These are phyloP conservation scores for Rhynchosporium graminicola DNA, from an alignment of 2,329 filamentous ascomycete genomes.

Conservation along the genomic window DNA sequence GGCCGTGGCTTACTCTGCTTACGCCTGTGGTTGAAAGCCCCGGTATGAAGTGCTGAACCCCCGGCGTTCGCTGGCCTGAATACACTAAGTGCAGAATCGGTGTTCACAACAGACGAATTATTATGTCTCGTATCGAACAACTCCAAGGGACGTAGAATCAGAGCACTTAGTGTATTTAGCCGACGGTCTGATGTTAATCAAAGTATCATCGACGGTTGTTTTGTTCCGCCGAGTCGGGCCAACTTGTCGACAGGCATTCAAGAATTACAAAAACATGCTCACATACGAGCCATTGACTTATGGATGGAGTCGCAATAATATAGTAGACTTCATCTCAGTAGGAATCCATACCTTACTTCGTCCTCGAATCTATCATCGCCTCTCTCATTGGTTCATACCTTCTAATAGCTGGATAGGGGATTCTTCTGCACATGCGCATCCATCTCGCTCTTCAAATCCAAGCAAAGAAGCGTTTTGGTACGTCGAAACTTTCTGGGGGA, in stretches of 20 bases:
- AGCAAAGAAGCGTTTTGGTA: conserved; percentile 13
- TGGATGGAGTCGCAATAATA: too few species aligned
- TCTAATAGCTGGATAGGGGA: conserved; percentile 8
- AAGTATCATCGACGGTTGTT: too few species aligned
- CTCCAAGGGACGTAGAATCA: too few species aligned
- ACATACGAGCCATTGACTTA: too few species aligned
- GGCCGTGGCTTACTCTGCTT: background rate
- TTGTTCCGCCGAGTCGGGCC: too few species aligned
- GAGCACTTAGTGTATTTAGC: too few species aligned
- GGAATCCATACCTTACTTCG: conserved; percentile 36
- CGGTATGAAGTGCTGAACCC: too few species aligned
- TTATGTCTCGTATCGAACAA: too few species aligned
- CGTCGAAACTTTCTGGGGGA: conserved; percentile 9
- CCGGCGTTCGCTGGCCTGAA: background rate
- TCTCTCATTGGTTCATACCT: conserved; percentile 20
- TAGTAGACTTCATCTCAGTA: conserved; percentile 25
- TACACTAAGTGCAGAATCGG: background rate
- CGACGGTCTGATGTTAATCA: too few species aligned
- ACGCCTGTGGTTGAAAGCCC: background rate
- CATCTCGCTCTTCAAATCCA: conserved; percentile 16
- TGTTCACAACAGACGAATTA: background rate
- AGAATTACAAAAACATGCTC: too few species aligned
- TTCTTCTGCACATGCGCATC: conserved; percentile 22
- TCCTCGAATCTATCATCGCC: conserved; percentile 14
- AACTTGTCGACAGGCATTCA: too few species aligned